Evolutionary conservation across 2,329 filamentous ascomycete species (phyloP).

Genomic region (Neopestalotiopsis rosae): DNA sequence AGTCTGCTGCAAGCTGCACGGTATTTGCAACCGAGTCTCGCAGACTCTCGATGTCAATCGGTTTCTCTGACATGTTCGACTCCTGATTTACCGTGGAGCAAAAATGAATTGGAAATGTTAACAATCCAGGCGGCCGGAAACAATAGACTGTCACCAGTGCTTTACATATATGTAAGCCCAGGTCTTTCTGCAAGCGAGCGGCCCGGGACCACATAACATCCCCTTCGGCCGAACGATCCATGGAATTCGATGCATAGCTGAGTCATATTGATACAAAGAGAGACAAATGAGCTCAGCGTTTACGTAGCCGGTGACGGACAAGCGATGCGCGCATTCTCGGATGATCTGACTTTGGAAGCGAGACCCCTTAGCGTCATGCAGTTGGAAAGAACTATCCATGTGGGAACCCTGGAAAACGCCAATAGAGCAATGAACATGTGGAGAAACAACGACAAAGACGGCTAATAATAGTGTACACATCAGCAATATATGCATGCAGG

Average conservation of each 20-base stretch:
- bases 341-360: not conserved
- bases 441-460: not conserved
- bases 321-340: slow-evolving; percentile 1
- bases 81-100: not conserved
- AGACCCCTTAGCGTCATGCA: not conserved
- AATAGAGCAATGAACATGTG: not conserved
- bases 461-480: not conserved
- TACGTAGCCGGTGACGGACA: not conserved
- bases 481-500: not conserved
- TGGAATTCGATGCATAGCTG: not conserved
- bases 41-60: not conserved
- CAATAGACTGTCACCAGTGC: too few relatives aligned
- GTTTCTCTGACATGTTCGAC: not conserved
- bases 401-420: not conserved
- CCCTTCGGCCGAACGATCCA: not conserved
- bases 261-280: not conserved
- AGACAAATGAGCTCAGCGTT: not conserved
- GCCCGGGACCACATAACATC: not conserved
- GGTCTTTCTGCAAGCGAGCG: not conserved
- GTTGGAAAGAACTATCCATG: not conserved
- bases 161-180: not conserved
- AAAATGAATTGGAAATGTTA: too few relatives aligned
- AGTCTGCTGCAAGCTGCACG: slow-evolving; percentile 2
- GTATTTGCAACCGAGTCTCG: not conserved
- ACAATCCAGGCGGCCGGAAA: not conserved